Percentiles rank a stretch among this genome's conserved stretches.
These are phyloP conservation scores for Atractiella rhizophila DNA, from an alignment of 768 basidiomycete species.

Conservation along the genomic window DNA sequence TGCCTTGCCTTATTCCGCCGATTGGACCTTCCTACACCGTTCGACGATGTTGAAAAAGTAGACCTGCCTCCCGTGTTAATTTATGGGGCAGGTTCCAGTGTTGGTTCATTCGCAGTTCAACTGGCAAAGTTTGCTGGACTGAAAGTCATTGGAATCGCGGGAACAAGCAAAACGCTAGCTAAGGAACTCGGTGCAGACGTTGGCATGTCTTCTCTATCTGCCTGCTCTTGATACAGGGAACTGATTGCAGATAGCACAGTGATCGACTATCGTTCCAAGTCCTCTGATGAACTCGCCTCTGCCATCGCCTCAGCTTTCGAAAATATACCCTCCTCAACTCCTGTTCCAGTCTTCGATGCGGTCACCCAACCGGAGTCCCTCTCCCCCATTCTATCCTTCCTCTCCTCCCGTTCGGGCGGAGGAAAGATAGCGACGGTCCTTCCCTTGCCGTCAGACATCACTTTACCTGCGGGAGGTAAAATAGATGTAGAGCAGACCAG, in stretches of 20 bases:
- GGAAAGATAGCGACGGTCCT: conserved; percentile 10
- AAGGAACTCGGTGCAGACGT: conserved; percentile 13
- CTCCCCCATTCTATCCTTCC: no score
- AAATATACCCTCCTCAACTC: conserved; percentile 2
- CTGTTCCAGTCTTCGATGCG: conserved; percentile 11
- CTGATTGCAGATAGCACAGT: no score
- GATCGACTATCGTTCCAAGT: conserved; percentile 12
- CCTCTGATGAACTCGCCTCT: conserved; percentile 1
- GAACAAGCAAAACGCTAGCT: conserved; percentile 3
- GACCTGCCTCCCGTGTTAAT: neutral
- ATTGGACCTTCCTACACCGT: conserved; percentile 7
- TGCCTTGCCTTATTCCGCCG: conserved; percentile 13
- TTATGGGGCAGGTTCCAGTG: conserved; percentile 12
- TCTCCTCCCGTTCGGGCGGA: no score
- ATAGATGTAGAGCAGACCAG: conserved; percentile 6
- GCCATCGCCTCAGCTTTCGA: conserved; percentile 3
- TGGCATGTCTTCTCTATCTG: no score
- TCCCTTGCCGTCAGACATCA: neutral
- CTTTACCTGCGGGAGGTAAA: neutral
- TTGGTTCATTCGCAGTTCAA: conserved; percentile 16
- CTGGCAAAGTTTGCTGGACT: conserved; percentile 13
- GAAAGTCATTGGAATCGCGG: conserved; percentile 15
- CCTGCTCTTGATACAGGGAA: no score
- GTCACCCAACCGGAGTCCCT: conserved; percentile 5
- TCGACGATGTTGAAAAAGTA: neutral